These are phyloP conservation scores for Trametes coccinea DNA, from an alignment of 768 basidiomycete species.

Conservation along the genomic window DNA sequence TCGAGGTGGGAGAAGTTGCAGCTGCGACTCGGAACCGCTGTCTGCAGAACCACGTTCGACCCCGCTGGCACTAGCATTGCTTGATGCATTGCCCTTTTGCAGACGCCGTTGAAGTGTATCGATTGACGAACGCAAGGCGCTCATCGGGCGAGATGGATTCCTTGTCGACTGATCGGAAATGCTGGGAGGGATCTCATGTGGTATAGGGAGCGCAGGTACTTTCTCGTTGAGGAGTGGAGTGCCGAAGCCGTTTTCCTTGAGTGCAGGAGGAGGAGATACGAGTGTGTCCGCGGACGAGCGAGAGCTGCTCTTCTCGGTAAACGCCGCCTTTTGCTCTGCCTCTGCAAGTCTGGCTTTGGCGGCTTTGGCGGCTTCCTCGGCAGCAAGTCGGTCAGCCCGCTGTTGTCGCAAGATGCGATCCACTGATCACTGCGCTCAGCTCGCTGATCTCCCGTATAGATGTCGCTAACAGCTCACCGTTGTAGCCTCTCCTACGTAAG, in stretches of 20 bases:
- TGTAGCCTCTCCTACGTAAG: slow-evolving; percentile 81
- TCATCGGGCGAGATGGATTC: slow-evolving; percentile 3
- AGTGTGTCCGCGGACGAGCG: slow-evolving; percentile 10
- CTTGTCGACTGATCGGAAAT: not conserved
- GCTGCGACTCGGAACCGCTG: not conserved
- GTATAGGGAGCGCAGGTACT: not conserved
- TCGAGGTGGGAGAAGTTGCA: slow-evolving; percentile 10
- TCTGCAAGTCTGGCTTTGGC: slow-evolving; percentile 28
- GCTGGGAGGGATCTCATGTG: not conserved
- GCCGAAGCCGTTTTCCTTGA: not conserved
- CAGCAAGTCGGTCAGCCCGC: slow-evolving; percentile 59
- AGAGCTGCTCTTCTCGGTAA: not conserved
- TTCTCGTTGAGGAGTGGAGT: not conserved
- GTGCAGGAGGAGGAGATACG: not conserved
- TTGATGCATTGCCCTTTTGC: not conserved
- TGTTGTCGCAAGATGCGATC: slow-evolving; percentile 90
- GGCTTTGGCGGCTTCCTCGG: slow-evolving; percentile 47
- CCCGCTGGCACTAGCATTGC: not conserved
- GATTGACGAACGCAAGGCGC: slow-evolving; percentile 3
- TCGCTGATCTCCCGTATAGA: slow-evolving; percentile 11
- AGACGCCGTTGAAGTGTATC: not conserved
- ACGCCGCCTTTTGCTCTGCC: not conserved
- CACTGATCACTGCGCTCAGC: slow-evolving; percentile 47
- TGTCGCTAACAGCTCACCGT: slow-evolving; percentile 50
- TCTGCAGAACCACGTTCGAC: not conserved